phyloP scores from a whole-genome alignment of 2,329 filamentous ascomycete genomes.

The Ophiostoma montium region DNA sequence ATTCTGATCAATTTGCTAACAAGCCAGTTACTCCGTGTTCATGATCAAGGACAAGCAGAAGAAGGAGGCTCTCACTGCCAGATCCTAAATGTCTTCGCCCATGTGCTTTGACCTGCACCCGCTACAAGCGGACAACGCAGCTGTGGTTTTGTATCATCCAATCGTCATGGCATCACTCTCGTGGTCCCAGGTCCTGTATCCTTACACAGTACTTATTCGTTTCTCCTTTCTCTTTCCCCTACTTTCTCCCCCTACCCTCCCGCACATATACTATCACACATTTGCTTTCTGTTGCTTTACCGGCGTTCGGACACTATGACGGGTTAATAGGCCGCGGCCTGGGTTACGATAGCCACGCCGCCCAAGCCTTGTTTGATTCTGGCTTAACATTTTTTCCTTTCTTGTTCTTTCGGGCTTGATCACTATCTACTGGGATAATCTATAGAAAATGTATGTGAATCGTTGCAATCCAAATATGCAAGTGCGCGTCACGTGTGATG shows the following conservation, averaged over 20 bases:
- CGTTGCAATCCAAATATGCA: too few relatives aligned
- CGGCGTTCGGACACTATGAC: neutral
- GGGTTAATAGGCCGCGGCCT: slow-evolving; percentile 1
- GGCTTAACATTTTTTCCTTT: neutral
- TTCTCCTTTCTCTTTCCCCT: neutral
- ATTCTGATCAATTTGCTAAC: neutral
- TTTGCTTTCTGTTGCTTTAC: neutral
- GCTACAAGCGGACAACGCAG: neutral
- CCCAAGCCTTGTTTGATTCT: neutral
- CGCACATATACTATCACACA: neutral
- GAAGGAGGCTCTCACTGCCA: slow-evolving; percentile 6
- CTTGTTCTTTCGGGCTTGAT: neutral
- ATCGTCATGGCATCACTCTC: too few relatives aligned
- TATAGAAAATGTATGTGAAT: slow-evolving; percentile 1
- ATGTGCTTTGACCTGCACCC: neutral
- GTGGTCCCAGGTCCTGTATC: neutral
- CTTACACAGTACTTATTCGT: neutral
- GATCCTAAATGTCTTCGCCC: neutral
- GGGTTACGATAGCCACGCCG: neutral
- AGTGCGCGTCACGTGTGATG: too few relatives aligned
- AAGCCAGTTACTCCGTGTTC: slow-evolving; percentile 18
- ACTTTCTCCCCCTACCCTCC: neutral
- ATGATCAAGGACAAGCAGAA: slow-evolving; percentile 18
- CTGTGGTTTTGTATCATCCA: neutral
- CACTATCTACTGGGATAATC: neutral